Evolutionary conservation across 148 eudicot genomes (phyloP), one percentile per base, ranked within the genome.

Genomic region (Spergularia marina): DNA sequence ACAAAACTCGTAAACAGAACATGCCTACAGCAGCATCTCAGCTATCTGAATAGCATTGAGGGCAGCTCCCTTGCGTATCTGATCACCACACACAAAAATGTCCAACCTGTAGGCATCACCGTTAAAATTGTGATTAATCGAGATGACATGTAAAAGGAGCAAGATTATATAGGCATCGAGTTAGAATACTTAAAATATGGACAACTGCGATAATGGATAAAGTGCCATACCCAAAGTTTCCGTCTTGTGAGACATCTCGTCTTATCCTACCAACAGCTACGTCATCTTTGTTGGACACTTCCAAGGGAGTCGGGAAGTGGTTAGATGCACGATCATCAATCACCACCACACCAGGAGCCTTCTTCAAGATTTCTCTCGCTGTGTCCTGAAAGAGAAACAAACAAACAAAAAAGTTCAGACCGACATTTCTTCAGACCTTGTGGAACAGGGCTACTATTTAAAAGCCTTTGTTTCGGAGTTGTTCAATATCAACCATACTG

Each of bases 221-320:
- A 10, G 57, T 72, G 56, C 10, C 53, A 47, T 81, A 96, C 99
- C 98, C 73, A 23, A 81, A 82, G 68, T 91, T 83, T 78, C 93
- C 97, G 36, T 96, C 94, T 78, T 86, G 98, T 52, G 98, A 96
- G 60, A 91, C 94, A 87, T 96, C 98, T 47, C 81, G 88, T 11
- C 98, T 85, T 77, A 95, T 92, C 80, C 99, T 87, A 34, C 99
- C 99, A 76, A 96, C 99, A 74, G 97, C 98, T 39, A 96, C 99
- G 51, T 84, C 88, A 51, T 96, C 97, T 75, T 92, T 89, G 78
- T 89, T 92, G 11, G 99, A 96, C 77, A 92, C 99, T 82, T 87
- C 89, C 81, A 96, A 81, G 14, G 73, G 99, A 14, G 99, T 96
- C 13, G 99, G 99, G 77, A 96, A 96, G 77, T 21, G 82, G 77